Evolutionary conservation across 371 early-diverging fungal genomes (phyloP).

Genomic region (Umbelopsis sp.): DNA sequence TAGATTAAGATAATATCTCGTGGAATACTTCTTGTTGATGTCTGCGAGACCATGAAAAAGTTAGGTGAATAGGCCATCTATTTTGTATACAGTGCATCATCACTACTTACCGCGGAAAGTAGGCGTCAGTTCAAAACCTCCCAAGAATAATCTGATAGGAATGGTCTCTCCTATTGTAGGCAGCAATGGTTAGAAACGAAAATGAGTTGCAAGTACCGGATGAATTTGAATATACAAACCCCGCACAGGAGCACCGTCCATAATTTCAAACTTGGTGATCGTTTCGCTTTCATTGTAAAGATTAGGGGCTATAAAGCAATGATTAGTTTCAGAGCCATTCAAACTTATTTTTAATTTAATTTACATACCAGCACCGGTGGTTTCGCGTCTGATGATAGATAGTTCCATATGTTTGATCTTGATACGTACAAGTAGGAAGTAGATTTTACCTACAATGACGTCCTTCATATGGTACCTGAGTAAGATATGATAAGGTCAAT

Average conservation of each 20-base stretch:
- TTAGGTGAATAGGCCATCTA: not conserved
- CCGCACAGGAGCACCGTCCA: constrained; percentile 98
- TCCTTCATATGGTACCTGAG: constrained; percentile 90
- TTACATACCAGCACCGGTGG: constrained; percentile 79
- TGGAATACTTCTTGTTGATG: constrained; percentile 97
- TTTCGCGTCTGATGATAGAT: constrained; percentile 96
- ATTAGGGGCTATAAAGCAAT: constrained; percentile 71
- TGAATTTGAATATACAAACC: constrained; percentile 45
- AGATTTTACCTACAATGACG: constrained; percentile 98
- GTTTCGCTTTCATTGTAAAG: constrained; percentile 98
- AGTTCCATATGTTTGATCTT: constrained; percentile 99
- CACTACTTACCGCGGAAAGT: constrained; percentile 61
- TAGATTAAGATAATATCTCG: constrained; percentile 95
- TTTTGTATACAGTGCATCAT: too few species aligned
- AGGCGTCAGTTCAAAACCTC: constrained; percentile 95
- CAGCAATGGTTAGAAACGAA: not conserved
- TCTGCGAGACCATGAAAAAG: constrained; percentile 23
- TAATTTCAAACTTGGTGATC: constrained; percentile 97
- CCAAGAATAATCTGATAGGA: constrained; percentile 95
- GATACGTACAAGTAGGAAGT: constrained; percentile 97
- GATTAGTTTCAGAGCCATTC: not conserved
- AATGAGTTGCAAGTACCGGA: not conserved
- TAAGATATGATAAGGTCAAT: not conserved
- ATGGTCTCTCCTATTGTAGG: constrained; percentile 86
- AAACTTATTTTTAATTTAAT: not conserved